phyloP scores from a whole-genome alignment of 805 yeast species.

The Candida yuanshanica region DNA sequence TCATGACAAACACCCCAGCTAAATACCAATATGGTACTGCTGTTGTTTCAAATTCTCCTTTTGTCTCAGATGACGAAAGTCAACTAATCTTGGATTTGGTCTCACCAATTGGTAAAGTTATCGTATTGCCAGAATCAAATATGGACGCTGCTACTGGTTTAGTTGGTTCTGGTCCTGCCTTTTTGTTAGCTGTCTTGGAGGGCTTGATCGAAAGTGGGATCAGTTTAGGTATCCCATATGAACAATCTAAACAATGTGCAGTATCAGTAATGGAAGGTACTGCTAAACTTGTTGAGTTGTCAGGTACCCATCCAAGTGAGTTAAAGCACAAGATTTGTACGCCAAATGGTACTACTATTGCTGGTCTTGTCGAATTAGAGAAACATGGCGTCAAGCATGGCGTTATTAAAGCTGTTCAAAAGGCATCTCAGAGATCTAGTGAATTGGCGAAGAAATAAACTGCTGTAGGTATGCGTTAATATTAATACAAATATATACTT shows the following conservation, averaged over 20 bases:
- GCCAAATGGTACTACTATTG: slow-evolving; percentile 97
- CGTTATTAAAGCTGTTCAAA: slow-evolving; percentile 83
- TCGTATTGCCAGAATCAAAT: slow-evolving; percentile 75
- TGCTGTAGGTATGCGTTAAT: too few species aligned
- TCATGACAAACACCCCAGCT: slow-evolving; percentile 99
- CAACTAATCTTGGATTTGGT: slow-evolving; percentile 42
- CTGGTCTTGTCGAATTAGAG: slow-evolving; percentile 89
- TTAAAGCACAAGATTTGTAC: slow-evolving; percentile 87
- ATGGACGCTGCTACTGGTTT: slow-evolving; percentile 96
- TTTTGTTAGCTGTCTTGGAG: slow-evolving; percentile 83
- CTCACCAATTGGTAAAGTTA: slow-evolving; percentile 60
- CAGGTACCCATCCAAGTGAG: slow-evolving; percentile 84
- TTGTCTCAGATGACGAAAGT: slow-evolving; percentile 41
- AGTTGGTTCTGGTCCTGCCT: slow-evolving; percentile 97
- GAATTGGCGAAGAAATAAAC: slow-evolving; percentile 43
- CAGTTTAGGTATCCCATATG: slow-evolving; percentile 86
- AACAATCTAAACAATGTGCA: slow-evolving; percentile 78
- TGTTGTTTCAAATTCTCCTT: slow-evolving; percentile 67
- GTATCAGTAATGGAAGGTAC: slow-evolving; percentile 94
- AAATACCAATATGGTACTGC: slow-evolving; percentile 92
- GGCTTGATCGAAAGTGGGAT: slow-evolving; percentile 92
- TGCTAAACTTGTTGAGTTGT: slow-evolving; percentile 78
- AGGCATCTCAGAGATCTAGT: slow-evolving; percentile 79
- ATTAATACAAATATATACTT: too few species aligned
- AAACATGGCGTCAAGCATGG: slow-evolving; percentile 85